Evolutionary conservation across 1,139 yeast genomes (phyloP).

Genomic region (Arxiozyma slooffiae): DNA sequence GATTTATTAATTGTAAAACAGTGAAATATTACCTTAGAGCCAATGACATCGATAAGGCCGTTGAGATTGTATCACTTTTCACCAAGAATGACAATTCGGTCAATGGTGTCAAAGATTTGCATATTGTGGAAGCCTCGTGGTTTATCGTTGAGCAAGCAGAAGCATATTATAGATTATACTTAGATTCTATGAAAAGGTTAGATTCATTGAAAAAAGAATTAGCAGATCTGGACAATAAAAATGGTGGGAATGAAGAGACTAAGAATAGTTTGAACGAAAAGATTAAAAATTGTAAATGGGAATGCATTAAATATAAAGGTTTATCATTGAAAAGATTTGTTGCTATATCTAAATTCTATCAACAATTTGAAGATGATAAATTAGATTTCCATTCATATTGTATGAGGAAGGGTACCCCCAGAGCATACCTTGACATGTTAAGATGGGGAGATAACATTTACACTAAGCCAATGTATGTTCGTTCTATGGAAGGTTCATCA

Average conservation of each 20-base stretch:
- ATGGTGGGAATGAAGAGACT: conserved; percentile 3
- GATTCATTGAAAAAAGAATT: conserved; percentile 24
- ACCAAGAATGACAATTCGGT: conserved; percentile 70
- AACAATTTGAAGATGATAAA: conserved; percentile 72
- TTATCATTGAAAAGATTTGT: conserved; percentile 71
- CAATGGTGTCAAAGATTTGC: conserved; percentile 80
- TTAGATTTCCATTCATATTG: conserved; percentile 91
- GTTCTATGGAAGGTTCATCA: conserved; percentile 61
- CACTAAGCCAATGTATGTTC: conserved; percentile 56
- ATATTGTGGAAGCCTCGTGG: conserved; percentile 88
- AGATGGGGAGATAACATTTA: conserved; percentile 73
- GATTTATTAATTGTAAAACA: conserved; percentile 83
- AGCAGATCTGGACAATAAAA: conserved; percentile 23
- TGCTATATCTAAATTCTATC: conserved; percentile 57
- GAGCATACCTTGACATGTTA: conserved; percentile 67
- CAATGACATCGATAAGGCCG: conserved; percentile 66
- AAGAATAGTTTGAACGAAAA: conserved; percentile 10
- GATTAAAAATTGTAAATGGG: conserved; percentile 22
- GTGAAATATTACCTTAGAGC: conserved; percentile 79
- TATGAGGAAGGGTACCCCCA: conserved; percentile 81
- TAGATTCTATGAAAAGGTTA: conserved; percentile 25
- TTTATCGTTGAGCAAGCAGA: conserved; percentile 79
- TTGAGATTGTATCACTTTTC: conserved; percentile 64
- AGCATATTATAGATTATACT: conserved; percentile 47
- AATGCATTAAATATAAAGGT: conserved; percentile 45